These are phyloP conservation scores for Puccinia triticina DNA, from an alignment of 1,284 basidiomycete genomes.

Conservation along the genomic window DNA sequence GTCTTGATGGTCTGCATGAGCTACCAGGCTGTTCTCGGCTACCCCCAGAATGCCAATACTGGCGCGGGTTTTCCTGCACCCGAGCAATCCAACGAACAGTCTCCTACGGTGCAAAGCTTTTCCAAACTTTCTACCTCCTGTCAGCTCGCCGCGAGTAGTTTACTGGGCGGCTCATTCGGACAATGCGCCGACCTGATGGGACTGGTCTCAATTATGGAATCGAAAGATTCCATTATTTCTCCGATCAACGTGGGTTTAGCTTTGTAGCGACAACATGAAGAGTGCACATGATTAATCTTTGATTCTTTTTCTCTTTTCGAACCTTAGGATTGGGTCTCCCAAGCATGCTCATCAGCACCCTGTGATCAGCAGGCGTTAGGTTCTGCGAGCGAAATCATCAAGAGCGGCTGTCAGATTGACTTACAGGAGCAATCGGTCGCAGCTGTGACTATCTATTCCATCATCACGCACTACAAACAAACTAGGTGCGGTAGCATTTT, in stretches of 20 bases:
- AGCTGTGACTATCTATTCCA: slow-evolving; percentile 1
- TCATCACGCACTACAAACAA: slow-evolving; percentile 4
- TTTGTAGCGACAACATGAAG: not conserved
- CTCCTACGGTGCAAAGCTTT: slow-evolving; percentile 2
- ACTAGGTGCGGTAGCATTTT: slow-evolving; percentile 11
- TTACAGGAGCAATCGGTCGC: slow-evolving; percentile 3
- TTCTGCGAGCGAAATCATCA: not conserved
- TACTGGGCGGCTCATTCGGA: slow-evolving; percentile 23
- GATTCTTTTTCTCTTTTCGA: not conserved
- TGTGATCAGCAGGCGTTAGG: not conserved
- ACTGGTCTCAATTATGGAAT: slow-evolving; percentile 15
- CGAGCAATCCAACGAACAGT: not conserved
- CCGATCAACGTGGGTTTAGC: slow-evolving; percentile 11
- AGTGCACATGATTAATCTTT: not conserved
- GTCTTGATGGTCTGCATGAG: slow-evolving; percentile 3
- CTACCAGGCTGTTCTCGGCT: slow-evolving; percentile 8
- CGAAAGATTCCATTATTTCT: not conserved
- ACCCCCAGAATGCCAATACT: not conserved
- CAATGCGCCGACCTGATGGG: slow-evolving; percentile 38
- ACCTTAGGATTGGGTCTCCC: not conserved
- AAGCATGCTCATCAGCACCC: not conserved
- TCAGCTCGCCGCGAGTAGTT: slow-evolving; percentile 6
- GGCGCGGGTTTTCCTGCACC: not conserved
- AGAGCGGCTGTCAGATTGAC: slow-evolving; percentile 3
- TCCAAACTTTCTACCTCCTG: slow-evolving; percentile 35